phyloP scores from a whole-genome alignment of 305 asterid species.

The Fraxinus baroniana region DNA sequence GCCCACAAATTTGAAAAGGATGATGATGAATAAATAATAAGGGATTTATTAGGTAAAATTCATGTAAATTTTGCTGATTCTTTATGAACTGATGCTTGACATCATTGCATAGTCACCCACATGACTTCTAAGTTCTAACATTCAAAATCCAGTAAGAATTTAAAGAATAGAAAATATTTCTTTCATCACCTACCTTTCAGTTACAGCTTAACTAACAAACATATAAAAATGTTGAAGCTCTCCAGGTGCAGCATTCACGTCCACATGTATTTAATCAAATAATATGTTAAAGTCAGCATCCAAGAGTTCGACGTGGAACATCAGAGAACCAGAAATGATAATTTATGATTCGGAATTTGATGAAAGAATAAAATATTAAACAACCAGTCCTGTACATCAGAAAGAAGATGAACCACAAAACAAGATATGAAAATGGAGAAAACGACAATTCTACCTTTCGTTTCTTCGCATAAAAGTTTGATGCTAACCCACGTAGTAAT shows the following conservation, averaged over 20 bases:
- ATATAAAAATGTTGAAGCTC: conserved; percentile 13
- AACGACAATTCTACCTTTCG: neutral
- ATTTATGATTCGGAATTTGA: neutral
- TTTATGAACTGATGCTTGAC: neutral
- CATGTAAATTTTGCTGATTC: neutral
- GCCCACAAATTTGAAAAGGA: neutral
- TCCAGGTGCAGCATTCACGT: neutral
- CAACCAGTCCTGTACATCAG: neutral
- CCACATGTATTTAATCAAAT: neutral
- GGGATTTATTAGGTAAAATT: neutral
- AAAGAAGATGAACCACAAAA: neutral
- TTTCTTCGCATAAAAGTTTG: neutral
- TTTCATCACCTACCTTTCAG: conserved; percentile 12
- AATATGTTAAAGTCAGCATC: neutral
- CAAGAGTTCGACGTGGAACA: conserved; percentile 32
- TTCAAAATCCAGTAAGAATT: conserved; percentile 9
- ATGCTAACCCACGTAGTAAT: too few species aligned
- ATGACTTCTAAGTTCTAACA: conserved; percentile 26
- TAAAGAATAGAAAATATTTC: neutral
- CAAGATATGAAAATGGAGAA: neutral
- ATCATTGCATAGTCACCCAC: conserved; percentile 22
- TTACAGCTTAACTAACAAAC: conserved; percentile 17
- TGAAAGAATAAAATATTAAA: neutral
- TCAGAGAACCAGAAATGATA: conserved; percentile 28
- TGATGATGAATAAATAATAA: neutral